Evolutionary conservation across 176 grass and related monocot genomes (phyloP), one percentile per base, ranked within the genome.

Genomic region (Avena insularis): DNA sequence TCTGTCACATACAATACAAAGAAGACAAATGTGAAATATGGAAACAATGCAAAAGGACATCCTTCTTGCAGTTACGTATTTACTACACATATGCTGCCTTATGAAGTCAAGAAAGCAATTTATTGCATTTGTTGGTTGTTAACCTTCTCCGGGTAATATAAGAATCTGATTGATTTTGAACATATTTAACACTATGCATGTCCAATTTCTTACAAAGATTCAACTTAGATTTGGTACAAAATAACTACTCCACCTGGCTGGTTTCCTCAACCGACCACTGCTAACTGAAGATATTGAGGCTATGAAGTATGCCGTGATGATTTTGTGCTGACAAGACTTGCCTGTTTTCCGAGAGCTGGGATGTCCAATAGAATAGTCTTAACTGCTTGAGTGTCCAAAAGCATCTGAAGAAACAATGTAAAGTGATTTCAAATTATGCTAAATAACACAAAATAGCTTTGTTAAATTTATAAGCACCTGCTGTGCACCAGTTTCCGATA

Each of bases 401-500:
- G 90, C 97, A 99, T 99, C 97, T 99, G 87, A 63, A 58, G 54
- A 51, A 75, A 78, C 38, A 83, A 73, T 17, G 19, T 27, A 72
- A 69, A 82, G 50, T 83, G 12, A 65, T 86, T 68, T 82, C 14
- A 63, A 49, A 83, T 64, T 64, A 25, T 90, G 75, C 56, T 59
- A 31, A 84, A 88, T 81, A 59, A 13, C 55, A 79, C 14, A 68
- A 79, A 69, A 66, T 5, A 82, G 40, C 49, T 35, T 58, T 14
- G 12, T 20, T 55, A 47, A 47, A 80, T 83, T 80, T 81, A 66
- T 72, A 57, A 57, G 16, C 70, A 99, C 94, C 97, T 99, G 97
- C 64, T 99, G 97, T 59, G 97, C 94, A 70, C 97, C 97, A 49
- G 97, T 99, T 96, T 99, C 97, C 57, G 97, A 99, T 91, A 99